These are phyloP conservation scores for Podospora australis DNA, from an alignment of 495 filamentous ascomycete genomes.

Conservation along the genomic window DNA sequence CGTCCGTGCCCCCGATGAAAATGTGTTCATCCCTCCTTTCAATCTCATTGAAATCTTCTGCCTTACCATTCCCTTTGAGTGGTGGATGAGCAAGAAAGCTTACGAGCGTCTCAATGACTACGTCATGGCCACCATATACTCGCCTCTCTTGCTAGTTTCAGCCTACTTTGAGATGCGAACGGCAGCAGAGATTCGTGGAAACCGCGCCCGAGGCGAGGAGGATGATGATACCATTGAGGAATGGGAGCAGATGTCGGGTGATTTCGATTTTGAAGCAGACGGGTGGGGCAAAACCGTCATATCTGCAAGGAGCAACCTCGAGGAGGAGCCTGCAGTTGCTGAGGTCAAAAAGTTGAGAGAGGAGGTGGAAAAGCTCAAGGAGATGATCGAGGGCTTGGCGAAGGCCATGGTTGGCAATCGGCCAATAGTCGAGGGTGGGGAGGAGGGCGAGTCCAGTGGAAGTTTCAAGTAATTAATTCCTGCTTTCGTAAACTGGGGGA, in stretches of 20 bases:
- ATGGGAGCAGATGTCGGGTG: conserved; percentile 76
- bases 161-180: conserved; percentile 67
- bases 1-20: conserved; percentile 93
- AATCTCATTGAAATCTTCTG: conserved; percentile 86
- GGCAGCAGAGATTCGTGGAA: conserved; percentile 60
- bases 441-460: not conserved
- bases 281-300: conserved; percentile 74
- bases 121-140: conserved; percentile 83
- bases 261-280: conserved; percentile 70
- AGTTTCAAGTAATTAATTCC: too few species aligned
- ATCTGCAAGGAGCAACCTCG: conserved; percentile 67
- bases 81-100: conserved; percentile 68
- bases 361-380: conserved; percentile 65
- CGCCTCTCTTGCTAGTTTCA: conserved; percentile 72
- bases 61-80: conserved; percentile 79
- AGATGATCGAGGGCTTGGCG: conserved; percentile 16
- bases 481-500: too few species aligned
- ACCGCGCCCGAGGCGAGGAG: conserved; percentile 73
- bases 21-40: conserved; percentile 93
- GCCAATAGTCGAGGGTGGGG: not conserved
- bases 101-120: conserved; percentile 80
- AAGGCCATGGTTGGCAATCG: not conserved
- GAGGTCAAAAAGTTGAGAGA: conserved; percentile 63
- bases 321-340: conserved; percentile 58
- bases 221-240: conserved; percentile 86